Conservation (phyloP, 192 early-diverging fungal genomes). For the Allomyces macrogynus region DNA sequence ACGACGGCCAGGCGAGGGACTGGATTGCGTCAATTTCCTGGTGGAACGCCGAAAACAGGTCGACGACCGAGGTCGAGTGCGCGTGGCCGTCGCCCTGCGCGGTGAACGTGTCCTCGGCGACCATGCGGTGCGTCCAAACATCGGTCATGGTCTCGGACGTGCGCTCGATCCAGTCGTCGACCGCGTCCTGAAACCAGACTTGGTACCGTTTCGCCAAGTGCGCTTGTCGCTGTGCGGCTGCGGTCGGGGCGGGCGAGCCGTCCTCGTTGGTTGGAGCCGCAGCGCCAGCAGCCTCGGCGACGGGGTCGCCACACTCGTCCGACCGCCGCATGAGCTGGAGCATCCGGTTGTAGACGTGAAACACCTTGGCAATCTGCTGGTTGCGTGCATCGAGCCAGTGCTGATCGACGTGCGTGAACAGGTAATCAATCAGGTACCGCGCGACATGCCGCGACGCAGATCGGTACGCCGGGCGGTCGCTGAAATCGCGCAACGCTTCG, state of each 20-base stretch:
- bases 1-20: background rate
- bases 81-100: too few species aligned
- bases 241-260: background rate
- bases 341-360: background rate
- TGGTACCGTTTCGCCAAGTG: background rate
- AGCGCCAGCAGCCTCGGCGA: background rate
- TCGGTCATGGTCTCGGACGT: background rate
- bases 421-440: background rate
- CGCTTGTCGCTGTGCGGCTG: background rate
- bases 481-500: background rate
- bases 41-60: background rate
- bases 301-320: background rate
- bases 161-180: background rate
- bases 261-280: too few species aligned
- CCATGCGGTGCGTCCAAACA: background rate
- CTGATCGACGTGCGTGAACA: background rate
- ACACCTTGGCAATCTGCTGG: background rate
- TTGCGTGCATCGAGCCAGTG: background rate
- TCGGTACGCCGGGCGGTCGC: background rate
- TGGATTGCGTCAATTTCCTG: background rate
- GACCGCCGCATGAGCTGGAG: background rate
- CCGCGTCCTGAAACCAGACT: background rate
- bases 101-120: background rate
- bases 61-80: background rate
- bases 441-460: background rate